Conservation (phyloP, 495 filamentous ascomycete species). For the Pyrenula massariospora region DNA sequence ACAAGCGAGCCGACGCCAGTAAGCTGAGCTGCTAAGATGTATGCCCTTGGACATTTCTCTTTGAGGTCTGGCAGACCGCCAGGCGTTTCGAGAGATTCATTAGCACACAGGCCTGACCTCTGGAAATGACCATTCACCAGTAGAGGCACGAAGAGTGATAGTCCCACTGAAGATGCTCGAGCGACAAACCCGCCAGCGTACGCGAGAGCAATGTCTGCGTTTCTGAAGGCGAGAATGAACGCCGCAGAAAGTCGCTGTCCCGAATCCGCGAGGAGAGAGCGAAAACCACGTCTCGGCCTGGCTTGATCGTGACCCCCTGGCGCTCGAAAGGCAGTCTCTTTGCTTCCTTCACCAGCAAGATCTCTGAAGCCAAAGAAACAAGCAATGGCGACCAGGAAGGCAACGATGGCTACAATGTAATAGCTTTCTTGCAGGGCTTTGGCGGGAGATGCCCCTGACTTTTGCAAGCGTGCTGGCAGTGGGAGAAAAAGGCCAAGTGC, state of each 20-base stretch:
- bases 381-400: constrained; percentile 56
- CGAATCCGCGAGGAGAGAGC: constrained; percentile 15
- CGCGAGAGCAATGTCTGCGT: constrained; percentile 67
- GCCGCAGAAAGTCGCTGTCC: constrained; percentile 45
- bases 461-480: constrained; percentile 65
- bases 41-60: constrained; percentile 68
- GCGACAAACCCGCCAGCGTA: constrained; percentile 95
- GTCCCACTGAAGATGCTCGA: constrained; percentile 87
- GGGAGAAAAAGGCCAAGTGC: constrained; percentile 74
- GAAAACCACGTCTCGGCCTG: not conserved
- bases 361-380: constrained; percentile 74
- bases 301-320: not conserved
- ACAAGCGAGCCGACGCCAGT: constrained; percentile 81
- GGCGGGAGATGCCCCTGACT: constrained; percentile 49
- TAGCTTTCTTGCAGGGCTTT: constrained; percentile 68
- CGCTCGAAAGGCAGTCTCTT: constrained; percentile 43
- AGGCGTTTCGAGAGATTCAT: constrained; percentile 38
- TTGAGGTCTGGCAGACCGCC: constrained; percentile 51
- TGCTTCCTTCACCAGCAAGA: constrained; percentile 65
- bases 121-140: constrained; percentile 86
- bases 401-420: constrained; percentile 67
- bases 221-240: constrained; percentile 57
- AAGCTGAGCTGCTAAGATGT: constrained; percentile 70
- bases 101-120: constrained; percentile 62
- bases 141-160: constrained; percentile 87